Evolutionary conservation across 1,284 basidiomycete species (phyloP), one percentile per base, ranked within the genome.

Genomic region (Malassezia cuniculi): DNA sequence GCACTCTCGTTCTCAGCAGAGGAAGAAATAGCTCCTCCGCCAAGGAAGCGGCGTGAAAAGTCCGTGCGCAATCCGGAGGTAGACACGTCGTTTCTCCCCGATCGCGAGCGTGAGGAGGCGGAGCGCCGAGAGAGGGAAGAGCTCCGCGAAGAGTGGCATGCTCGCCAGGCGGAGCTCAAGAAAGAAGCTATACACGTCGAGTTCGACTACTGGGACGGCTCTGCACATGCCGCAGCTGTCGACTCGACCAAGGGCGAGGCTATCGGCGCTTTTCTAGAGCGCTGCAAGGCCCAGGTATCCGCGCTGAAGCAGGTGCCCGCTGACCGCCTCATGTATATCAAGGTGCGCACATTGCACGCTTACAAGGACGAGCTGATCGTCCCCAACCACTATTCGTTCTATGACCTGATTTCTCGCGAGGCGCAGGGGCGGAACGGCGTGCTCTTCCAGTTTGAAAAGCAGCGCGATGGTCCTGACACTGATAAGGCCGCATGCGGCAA

Each of bases 401-500:
- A 95, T 69, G 85, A 94, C 70, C 95, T 97, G 55, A 93, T 97
- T 58, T 74, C 95, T 54, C 93, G 94, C 75, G 94, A 94, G 71
- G 86, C 90, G 3, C 79, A 93, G 19, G 93, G 93, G 15, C 97
- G 97, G 70, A 94, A 87, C 0, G 93, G 90, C 0, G 90, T 90
- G 1, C 70, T 99, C 37, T 99, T 99, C 73, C 93, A 85, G 69
- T 99, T 99, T 68, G 93, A 99, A 68, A 93, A 95, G 6, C 90
- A 97, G 69, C 90, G 97, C 63, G 90, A 99, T 65, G 82, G 69
- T 99, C 49, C 73, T 95, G n/a, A 79, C 84, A 12, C n/a, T n/a
- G n/a, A n/a, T n/a, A n/a, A n/a, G n/a, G 71, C 89, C 85, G 6
- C 93, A 97, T 62, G 93, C 93, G 93, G 93, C 2, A 99, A 99